Evolutionary conservation across 441 rosid species (phyloP), one percentile per base, ranked within the genome.

Genomic region (Hypseocharis bilobata): DNA sequence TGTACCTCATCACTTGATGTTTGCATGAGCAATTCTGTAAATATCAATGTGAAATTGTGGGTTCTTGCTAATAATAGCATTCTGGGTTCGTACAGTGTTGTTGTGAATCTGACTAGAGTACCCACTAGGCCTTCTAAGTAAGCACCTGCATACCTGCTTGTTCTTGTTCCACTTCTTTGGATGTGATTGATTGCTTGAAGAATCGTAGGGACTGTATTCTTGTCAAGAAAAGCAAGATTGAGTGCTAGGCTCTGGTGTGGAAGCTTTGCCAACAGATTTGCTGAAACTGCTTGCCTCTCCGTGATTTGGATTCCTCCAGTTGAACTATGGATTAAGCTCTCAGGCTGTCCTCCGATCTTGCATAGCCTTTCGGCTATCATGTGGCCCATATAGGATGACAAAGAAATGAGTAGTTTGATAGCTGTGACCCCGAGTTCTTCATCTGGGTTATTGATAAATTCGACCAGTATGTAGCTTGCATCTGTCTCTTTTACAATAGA

Each of bases 61-160:
- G 73, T 78, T 82, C 62, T 92, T 70, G 90, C 96, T 23, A 84
- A 81, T 70, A 72, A 74, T 78, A 86, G 67, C 56, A 85, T 77
- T 63, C 83, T 88, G 19, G 91, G 77, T 64, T 92, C 93, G 22
- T 88, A 85, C 58, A 92, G 72, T 62, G 96, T 92, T 23, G 92
- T 77, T 20, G 96, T 92, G 86, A 89, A 86, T 79, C 96, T 84
- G 67, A 86, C 96, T 56, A 92, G 83, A 81, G 82, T 78, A 29
- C 89, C 96, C 26, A 85, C 92, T 3, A 86, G 84, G 52, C 93
- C 93, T 75, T 92, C 98, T 8, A 92, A 78, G 77, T 80, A 89
- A 77, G 78, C 72, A 68, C 72, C 78, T 55, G 88, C 83, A 61
- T 84, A 79, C 86, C 89, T 80, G 80, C 84, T 82, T 62, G 80